Conservation (phyloP, 805 yeast species). For the Yarrowia divulgata region DNA sequence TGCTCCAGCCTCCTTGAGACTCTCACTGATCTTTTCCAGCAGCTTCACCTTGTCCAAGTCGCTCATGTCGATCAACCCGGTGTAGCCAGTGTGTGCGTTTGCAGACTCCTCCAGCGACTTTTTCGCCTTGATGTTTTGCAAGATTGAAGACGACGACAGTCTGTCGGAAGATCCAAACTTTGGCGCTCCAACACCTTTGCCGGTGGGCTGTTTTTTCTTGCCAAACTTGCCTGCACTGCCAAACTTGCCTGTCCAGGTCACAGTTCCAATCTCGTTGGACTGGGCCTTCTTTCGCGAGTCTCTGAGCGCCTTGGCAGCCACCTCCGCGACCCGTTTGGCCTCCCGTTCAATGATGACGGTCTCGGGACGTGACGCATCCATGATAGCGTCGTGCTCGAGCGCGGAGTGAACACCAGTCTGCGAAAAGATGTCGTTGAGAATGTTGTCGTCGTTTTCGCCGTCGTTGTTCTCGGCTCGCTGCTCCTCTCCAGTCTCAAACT, state of each 20-base stretch:
- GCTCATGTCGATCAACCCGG: conserved; percentile 19
- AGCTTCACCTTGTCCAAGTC: conserved; percentile 33
- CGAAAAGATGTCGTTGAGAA: conserved; percentile 79
- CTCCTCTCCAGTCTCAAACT: conserved; percentile 59
- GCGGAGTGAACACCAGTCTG: conserved; percentile 76
- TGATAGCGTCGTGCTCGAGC: conserved; percentile 77
- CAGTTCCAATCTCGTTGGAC: conserved; percentile 68
- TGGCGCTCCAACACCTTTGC: neutral
- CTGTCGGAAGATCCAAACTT: neutral
- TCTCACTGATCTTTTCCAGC: conserved; percentile 17
- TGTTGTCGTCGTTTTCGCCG: conserved; percentile 40
- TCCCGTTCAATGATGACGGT: conserved; percentile 64
- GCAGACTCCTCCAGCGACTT: conserved; percentile 28
- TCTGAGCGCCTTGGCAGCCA: conserved; percentile 64
- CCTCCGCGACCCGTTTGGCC: conserved; percentile 65
- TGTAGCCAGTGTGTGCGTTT: conserved; percentile 16
- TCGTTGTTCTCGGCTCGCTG: conserved; percentile 39
- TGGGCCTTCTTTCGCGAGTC: conserved; percentile 65
- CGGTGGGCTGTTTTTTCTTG: neutral
- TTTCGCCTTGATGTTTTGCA: conserved; percentile 26
- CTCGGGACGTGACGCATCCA: conserved; percentile 64
- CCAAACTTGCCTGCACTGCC: conserved; percentile 72
- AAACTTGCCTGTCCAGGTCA: conserved; percentile 95
- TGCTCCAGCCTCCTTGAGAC: conserved; percentile 14
- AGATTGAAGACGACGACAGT: neutral